phyloP scores from a whole-genome alignment of 2,329 filamentous ascomycete genomes.

The Lithohypha guttulata region DNA sequence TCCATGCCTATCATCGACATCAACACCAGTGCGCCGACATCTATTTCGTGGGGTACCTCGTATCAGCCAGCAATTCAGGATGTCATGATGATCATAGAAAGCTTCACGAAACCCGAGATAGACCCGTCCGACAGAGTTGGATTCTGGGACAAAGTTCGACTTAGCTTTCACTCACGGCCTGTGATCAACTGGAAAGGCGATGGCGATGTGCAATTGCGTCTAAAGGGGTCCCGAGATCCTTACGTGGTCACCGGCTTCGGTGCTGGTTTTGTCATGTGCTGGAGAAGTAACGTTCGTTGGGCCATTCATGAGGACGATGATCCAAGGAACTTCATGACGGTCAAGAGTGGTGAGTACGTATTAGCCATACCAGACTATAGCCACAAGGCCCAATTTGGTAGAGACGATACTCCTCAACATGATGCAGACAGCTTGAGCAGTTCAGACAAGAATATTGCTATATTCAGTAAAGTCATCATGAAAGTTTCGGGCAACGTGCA shows the following conservation, averaged over 20 bases:
- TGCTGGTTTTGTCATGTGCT: conserved; percentile 95
- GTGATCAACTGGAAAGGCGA: conserved; percentile 87
- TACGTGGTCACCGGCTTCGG: conserved; percentile 88
- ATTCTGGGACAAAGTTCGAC: conserved; percentile 96
- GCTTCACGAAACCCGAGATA: conserved; percentile 88
- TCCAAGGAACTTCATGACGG: conserved; percentile 85
- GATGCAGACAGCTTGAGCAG: conserved; percentile 53
- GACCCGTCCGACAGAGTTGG: conserved; percentile 89
- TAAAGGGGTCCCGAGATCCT: conserved; percentile 85
- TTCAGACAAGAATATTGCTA: conserved; percentile 59
- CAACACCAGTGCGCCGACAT: conserved; percentile 82
- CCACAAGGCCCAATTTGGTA: conserved; percentile 64
- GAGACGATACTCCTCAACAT: conserved; percentile 26
- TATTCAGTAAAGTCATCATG: conserved; percentile 98
- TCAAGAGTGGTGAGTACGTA: conserved; percentile 90
- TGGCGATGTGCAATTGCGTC: conserved; percentile 83
- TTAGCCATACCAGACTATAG: conserved; percentile 90
- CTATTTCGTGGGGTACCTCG: conserved; percentile 93
- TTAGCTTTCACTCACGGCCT: conserved; percentile 87
- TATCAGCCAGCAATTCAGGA: conserved; percentile 98
- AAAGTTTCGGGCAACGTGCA: conserved; percentile 94
- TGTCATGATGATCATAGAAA: conserved; percentile 99
- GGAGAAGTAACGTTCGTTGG: conserved; percentile 87
- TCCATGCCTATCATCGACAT: conserved; percentile 87
- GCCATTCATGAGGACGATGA: conserved; percentile 75